Conservation (phyloP, 2,329 filamentous ascomycete species). For the Alternaria consortialis region DNA sequence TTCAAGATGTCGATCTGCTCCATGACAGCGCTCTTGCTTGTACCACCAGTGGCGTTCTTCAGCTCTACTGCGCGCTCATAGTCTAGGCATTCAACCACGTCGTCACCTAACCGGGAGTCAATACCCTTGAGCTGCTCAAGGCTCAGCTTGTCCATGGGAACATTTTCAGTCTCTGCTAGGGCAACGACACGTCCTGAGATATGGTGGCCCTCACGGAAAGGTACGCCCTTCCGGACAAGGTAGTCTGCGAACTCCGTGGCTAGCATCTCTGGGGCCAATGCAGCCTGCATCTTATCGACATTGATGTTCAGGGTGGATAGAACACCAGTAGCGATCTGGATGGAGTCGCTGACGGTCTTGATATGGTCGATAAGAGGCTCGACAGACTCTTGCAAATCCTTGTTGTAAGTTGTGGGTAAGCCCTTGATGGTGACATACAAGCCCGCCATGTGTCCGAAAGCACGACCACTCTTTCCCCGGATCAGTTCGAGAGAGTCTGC, state of each 20-base stretch:
- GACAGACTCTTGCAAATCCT: conserved; percentile 87
- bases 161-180: conserved; percentile 71
- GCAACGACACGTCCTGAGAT: conserved; percentile 77
- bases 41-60: conserved; percentile 78
- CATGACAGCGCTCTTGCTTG: conserved; percentile 72
- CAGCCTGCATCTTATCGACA: conserved; percentile 79
- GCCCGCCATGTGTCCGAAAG: conserved; percentile 83
- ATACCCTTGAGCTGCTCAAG: conserved; percentile 73
- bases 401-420: conserved; percentile 86
- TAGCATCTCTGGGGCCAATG: conserved; percentile 84
- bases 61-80: conserved; percentile 86
- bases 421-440: conserved; percentile 80
- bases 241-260: conserved; percentile 75
- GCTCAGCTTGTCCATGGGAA: conserved; percentile 74
- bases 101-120: conserved; percentile 73
- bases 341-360: conserved; percentile 81
- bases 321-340: conserved; percentile 84
- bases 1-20: conserved; percentile 69
- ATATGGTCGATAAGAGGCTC: conserved; percentile 87
- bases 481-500: conserved; percentile 77
- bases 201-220: conserved; percentile 83
- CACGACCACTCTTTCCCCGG: conserved; percentile 78
- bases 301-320: conserved; percentile 75
- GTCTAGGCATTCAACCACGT: conserved; percentile 76
- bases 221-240: conserved; percentile 71